A percentile compares a stretch with the other conserved stretches of the same genome.
These are phyloP conservation scores for Neonectria faginata DNA, from an alignment of 2,329 filamentous ascomycete species.

Conservation along the genomic window DNA sequence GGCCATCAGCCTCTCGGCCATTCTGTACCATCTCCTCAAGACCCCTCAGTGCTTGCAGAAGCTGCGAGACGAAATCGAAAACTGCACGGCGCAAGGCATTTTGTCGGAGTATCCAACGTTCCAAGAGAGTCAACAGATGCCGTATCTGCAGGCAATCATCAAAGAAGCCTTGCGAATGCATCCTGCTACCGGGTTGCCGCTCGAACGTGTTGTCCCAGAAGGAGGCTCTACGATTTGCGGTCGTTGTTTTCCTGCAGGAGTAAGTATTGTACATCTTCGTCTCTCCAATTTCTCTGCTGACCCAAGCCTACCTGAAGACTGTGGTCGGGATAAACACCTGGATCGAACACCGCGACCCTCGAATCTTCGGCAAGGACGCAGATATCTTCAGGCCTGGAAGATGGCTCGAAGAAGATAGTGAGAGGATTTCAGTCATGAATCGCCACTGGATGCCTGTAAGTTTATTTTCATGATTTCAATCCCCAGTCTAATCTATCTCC, in stretches of 20 bases:
- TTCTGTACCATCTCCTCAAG: slow-evolving; percentile 36
- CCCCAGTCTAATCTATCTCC: neutral
- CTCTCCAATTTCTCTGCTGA: neutral
- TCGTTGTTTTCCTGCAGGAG: slow-evolving; percentile 34
- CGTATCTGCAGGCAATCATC: slow-evolving; percentile 37
- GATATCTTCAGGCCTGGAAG: slow-evolving; percentile 33
- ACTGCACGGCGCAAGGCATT: neutral
- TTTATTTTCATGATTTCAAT: too few species aligned
- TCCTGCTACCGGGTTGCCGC: slow-evolving; percentile 34
- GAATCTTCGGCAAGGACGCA: slow-evolving; percentile 36
- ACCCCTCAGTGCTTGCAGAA: slow-evolving; percentile 23
- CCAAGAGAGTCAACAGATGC: slow-evolving; percentile 37
- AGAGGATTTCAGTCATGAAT: slow-evolving; percentile 34
- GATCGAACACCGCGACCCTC: slow-evolving; percentile 38
- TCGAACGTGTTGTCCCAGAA: slow-evolving; percentile 37
- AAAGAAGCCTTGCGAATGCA: slow-evolving; percentile 41
- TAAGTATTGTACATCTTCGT: slow-evolving; percentile 13
- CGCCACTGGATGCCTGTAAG: slow-evolving; percentile 40
- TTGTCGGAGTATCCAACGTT: slow-evolving; percentile 31
- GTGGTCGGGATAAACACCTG: slow-evolving; percentile 40
- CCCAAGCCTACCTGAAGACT: slow-evolving; percentile 10
- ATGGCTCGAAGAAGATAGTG: slow-evolving; percentile 27
- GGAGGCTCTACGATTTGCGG: slow-evolving; percentile 34
- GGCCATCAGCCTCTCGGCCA: slow-evolving; percentile 37
- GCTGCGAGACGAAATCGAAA: slow-evolving; percentile 28